Base-by-base conservation (phyloP, 1,284 basidiomycete species). In the Abortiporus biennis region DNA sequence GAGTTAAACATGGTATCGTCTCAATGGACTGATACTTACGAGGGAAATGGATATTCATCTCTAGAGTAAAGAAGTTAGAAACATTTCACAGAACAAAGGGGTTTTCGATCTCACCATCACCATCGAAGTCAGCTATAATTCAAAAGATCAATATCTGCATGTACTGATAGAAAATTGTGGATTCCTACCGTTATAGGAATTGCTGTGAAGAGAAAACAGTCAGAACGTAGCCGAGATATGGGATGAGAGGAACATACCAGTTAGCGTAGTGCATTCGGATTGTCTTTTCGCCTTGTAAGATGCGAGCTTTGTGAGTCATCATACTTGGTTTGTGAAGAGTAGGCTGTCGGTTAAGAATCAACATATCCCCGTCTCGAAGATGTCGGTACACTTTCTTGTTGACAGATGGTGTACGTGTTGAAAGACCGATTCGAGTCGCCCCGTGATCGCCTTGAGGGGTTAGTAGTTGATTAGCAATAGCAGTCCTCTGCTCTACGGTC, bases 241-340 rank as follows among this genome's bases (percentile, higher is more conserved):
- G n/a, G 23, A 35, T 22, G n/a, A 29, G 27, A 29, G 27, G 38
- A 27, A 66, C 81, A 49, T 45, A 91, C 89, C 96, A 99, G 61
- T 99, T 99, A 37, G 96, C 96, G 60, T 99, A 99, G 71, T 99
- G 96, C 95, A 99, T 97, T 23, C 96, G 82, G 63, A 99, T 99
- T 1, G 96, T 99, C 72, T 97, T 97, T 67, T 99, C 96, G 36
- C 95, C 96, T 47, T 84, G 79, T 48, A 99, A 66, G 13, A 99
- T 89, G 49, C 86, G 85, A 19, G 95, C 96, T 54, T 82, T 87
- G 66, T 99, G 96, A 8, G 86, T 89, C 96, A 99, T 99, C 95
- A 99, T 99, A 72, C 89, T 93, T n/a, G 96, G 95, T 63, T 99
- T 99, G 66, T 99, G 96, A 46, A 99, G 72, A 1, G 96, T 99